Percentiles rank a stretch among this genome's conserved stretches.
Evolutionary conservation across 768 basidiomycete species (phyloP).

Genomic region (Floccularia luteovirens): DNA sequence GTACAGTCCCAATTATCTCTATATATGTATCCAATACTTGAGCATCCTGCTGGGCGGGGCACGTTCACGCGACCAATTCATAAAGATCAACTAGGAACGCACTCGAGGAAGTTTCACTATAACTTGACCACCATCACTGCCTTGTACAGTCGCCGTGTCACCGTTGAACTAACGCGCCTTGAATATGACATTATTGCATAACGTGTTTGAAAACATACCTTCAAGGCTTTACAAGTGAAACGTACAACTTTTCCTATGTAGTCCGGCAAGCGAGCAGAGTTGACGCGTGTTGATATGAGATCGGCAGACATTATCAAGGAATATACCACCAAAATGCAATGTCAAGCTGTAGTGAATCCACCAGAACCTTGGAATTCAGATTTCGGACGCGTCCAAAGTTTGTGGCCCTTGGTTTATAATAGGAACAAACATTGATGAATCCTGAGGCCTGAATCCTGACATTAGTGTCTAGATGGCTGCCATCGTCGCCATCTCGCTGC

Average conservation of each 20-base stretch:
- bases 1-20: conserved; percentile 61
- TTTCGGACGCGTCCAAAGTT: no score
- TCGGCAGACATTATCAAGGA: no score
- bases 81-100: conserved; percentile 7
- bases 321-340: no score
- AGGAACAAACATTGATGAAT: no score
- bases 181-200: conserved; percentile 1
- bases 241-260: conserved; percentile 51
- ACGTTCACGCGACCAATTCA: background rate
- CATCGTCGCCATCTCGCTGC: no score
- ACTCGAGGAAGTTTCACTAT: conserved; percentile 35
- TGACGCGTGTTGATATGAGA: conserved; percentile 44
- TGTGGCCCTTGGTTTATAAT: no score
- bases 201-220: conserved; percentile 22
- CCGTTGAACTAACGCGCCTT: conserved; percentile 26
- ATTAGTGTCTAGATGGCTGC: no score
- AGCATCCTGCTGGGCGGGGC: conserved; percentile 22
- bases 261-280: conserved; percentile 46
- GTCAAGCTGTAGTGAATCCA: no score
- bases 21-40: conserved; percentile 45
- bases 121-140: conserved; percentile 63
- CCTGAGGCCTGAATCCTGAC: no score
- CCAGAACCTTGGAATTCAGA: no score
- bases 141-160: conserved; percentile 47
- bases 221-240: conserved; percentile 53